phyloP scores from a whole-genome alignment of 2,329 filamentous ascomycete genomes.

The Fusarium sp. region DNA sequence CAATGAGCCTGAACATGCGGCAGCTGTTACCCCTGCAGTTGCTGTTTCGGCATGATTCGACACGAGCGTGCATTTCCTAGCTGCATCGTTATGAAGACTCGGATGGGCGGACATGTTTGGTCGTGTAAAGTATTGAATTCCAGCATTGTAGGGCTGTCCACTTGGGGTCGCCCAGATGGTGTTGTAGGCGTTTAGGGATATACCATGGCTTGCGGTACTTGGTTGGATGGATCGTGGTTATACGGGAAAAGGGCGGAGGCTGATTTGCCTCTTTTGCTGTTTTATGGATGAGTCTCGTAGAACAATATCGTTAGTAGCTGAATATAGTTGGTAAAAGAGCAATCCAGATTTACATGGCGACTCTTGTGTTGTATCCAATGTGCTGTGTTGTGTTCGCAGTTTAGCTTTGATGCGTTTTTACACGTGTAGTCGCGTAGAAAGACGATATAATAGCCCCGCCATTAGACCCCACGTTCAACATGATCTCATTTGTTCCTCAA shows the following conservation, averaged over 20 bases:
- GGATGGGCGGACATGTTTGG: conserved; percentile 44
- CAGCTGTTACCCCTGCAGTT: conserved; percentile 50
- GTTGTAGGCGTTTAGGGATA: conserved; percentile 57
- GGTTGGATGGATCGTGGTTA: conserved; percentile 37
- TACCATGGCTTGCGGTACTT: conserved; percentile 53
- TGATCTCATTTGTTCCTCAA: conserved; percentile 48
- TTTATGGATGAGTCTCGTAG: conserved; percentile 34
- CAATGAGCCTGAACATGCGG: conserved; percentile 52
- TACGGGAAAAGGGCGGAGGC: conserved; percentile 44
- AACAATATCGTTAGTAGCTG: conserved; percentile 24
- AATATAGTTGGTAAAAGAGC: conserved; percentile 28
- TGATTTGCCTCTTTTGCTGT: conserved; percentile 28
- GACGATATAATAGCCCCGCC: conserved; percentile 41
- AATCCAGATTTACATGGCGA: conserved; percentile 1
- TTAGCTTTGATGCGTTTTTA: not conserved
- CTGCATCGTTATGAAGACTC: conserved; percentile 44
- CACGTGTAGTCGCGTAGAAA: conserved; percentile 17
- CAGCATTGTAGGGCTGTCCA: conserved; percentile 51
- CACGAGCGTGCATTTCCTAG: conserved; percentile 24
- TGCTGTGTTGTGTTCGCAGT: not conserved
- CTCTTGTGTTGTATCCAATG: not conserved
- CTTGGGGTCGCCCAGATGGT: conserved; percentile 50
- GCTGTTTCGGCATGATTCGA: conserved; percentile 54
- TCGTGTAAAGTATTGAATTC: conserved; percentile 53
- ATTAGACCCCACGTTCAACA: conserved; percentile 45